Percentiles rank a stretch among this genome's conserved stretches.
phyloP scores from a whole-genome alignment of 768 basidiomycete species.

The Amanita pseudoporphyria region DNA sequence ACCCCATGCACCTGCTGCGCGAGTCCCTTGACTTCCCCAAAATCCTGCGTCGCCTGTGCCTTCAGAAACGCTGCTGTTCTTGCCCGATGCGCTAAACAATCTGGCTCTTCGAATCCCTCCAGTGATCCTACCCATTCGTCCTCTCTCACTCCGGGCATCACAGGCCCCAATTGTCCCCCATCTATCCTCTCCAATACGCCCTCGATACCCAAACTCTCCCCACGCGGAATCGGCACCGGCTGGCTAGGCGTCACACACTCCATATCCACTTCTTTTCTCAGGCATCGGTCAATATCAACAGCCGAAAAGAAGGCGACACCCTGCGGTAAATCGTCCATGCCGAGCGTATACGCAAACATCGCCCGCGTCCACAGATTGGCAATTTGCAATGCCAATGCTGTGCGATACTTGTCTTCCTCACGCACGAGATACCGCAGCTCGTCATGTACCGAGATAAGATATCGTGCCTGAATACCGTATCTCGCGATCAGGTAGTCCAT shows the following conservation, averaged over 20 bases:
- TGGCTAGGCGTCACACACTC: constrained; percentile 92
- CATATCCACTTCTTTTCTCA: constrained; percentile 96
- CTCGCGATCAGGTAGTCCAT: constrained; percentile 82
- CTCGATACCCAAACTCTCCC: constrained; percentile 76
- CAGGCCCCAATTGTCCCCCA: constrained; percentile 30
- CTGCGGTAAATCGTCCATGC: constrained; percentile 93
- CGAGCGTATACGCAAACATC: constrained; percentile 84
- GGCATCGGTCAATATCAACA: constrained; percentile 83
- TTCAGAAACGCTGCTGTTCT: constrained; percentile 53
- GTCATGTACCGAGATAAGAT: constrained; percentile 95
- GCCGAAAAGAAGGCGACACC: constrained; percentile 96
- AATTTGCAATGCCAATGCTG: constrained; percentile 86
- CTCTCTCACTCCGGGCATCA: constrained; percentile 10
- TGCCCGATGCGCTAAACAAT: constrained; percentile 56
- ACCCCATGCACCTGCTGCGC: constrained; percentile 34
- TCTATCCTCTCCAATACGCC: constrained; percentile 57
- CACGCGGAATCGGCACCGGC: constrained; percentile 69
- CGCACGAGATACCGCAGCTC: constrained; percentile 90
- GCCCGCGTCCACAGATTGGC: constrained; percentile 94
- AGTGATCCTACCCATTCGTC: constrained; percentile 22
- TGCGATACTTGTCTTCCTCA: constrained; percentile 86
- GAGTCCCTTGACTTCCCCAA: constrained; percentile 61
- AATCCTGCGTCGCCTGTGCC: constrained; percentile 68
- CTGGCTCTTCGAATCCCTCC: constrained; percentile 42
- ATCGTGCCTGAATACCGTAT: constrained; percentile 83